Evolutionary conservation across 768 basidiomycete species (phyloP), one percentile per base, ranked within the genome.

Genomic region (Hypholoma fasciculare): DNA sequence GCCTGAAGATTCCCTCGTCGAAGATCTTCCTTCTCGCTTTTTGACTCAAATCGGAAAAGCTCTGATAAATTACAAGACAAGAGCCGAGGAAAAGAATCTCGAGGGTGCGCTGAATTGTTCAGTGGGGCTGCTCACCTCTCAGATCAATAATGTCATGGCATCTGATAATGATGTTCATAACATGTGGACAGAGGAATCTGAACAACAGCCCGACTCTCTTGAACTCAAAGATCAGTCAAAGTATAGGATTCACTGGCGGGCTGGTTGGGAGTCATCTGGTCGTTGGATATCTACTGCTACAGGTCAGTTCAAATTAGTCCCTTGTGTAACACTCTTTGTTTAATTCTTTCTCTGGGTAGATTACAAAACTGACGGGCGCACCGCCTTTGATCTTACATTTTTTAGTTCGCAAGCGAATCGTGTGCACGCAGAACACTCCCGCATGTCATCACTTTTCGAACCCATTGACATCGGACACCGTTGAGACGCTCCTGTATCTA

Each of bases 21-120:
- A 16, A 12, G 54, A 56, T 30, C 37, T 56, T 43, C 54, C 54
- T n/a, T 56, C 44, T 34, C 36, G 46, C 44, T 56, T 56, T 56
- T 56, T 56, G n/a, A 26, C 47, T 34, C 54, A 56, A 27, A 56
- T 56, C 37, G 44, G 43, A 19, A 43, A 48, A 20, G 47, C 54
- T n/a, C 27, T 56, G 23, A 47, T 56, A 30, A 48, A 56, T 11
- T 56, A 56, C 30, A 56, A 56, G 48, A 44, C 48, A 17, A 44
- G 54, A 26, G 54, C 54, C 46, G 47, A 56, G 46, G 30, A 43
- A 17, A 47, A 43, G 17, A 48, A 48, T 7, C 54, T 56, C 48
- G 40, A 42, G 4, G 17, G 13, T 14, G 40, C 4, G 4, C 3
- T 11, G 3, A 3, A 42, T 11, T 42, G 49, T 37, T 30, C 49